Evolutionary conservation across 176 grass and related monocot genomes (phyloP).

Genomic region (Miscanthus lutarioriparius): DNA sequence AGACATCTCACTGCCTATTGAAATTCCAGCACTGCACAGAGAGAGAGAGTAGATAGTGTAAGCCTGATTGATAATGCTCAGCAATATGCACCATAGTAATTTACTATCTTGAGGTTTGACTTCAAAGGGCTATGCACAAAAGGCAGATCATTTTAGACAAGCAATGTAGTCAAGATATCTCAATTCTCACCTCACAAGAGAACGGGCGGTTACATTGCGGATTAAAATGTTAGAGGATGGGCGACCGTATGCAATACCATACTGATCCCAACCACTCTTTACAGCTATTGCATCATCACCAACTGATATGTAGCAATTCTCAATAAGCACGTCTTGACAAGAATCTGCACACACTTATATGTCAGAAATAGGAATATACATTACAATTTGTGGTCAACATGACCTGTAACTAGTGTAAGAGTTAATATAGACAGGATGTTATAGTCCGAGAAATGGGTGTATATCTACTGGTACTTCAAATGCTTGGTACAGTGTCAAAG

Average conservation of each 20-base stretch:
- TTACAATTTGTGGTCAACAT: not conserved
- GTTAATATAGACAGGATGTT: not conserved
- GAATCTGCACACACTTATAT: slow-evolving; percentile 59
- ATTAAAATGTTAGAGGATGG: slow-evolving; percentile 86
- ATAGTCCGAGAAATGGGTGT: not conserved
- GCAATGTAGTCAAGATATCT: slow-evolving; percentile 11
- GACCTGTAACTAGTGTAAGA: not conserved
- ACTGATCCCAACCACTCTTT: slow-evolving; percentile 99
- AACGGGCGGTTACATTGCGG: slow-evolving; percentile 66
- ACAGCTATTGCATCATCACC: slow-evolving; percentile 95
- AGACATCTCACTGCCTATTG: slow-evolving; percentile 96
- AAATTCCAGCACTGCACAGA: slow-evolving; percentile 85
- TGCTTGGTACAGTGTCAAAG: not conserved
- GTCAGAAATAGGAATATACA: slow-evolving; percentile 23
- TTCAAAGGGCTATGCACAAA: slow-evolving; percentile 5
- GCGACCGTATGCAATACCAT: slow-evolving; percentile 79
- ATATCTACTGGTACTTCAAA: not conserved
- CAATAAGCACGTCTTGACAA: slow-evolving; percentile 85
- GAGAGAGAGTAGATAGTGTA: not conserved
- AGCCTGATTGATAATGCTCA: slow-evolving; percentile 17
- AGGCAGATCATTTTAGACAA: slow-evolving; percentile 19
- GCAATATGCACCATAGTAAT: not conserved
- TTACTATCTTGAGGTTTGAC: not conserved
- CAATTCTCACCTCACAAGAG: slow-evolving; percentile 68
- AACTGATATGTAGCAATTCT: slow-evolving; percentile 95